phyloP scores from a whole-genome alignment of 1,284 basidiomycete species.

The Kalmanozyma brasiliensis region DNA sequence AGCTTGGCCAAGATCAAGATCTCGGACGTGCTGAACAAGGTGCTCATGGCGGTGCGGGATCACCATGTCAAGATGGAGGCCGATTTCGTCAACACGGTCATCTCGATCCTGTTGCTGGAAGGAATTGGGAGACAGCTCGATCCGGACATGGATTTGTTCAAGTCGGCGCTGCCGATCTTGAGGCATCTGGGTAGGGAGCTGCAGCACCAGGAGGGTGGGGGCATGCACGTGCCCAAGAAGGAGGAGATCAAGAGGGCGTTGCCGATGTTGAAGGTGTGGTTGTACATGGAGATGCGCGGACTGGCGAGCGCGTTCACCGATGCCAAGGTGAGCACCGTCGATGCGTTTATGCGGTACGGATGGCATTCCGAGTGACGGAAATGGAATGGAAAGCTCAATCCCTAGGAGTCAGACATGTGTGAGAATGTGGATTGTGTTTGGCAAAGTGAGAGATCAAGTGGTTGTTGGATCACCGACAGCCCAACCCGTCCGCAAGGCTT shows the following conservation, averaged over 20 bases:
- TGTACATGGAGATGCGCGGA: slow-evolving; percentile 58
- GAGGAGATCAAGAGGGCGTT: slow-evolving; percentile 36
- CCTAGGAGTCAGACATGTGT: no score
- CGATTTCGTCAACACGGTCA: slow-evolving; percentile 97
- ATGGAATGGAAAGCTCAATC: no score
- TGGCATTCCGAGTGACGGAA: slow-evolving; percentile 57
- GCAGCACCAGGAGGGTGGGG: slow-evolving; percentile 32
- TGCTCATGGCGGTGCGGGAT: slow-evolving; percentile 83
- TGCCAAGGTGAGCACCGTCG: slow-evolving; percentile 49
- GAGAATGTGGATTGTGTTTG: background rate
- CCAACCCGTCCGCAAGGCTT: slow-evolving; percentile 14
- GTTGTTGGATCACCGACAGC: background rate
- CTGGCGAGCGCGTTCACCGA: slow-evolving; percentile 45
- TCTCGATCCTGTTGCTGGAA: slow-evolving; percentile 90
- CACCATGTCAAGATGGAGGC: slow-evolving; percentile 99
- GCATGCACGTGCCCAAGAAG: slow-evolving; percentile 35
- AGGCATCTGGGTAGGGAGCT: slow-evolving; percentile 55
- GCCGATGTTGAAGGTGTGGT: slow-evolving; percentile 63
- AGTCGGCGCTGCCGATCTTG: slow-evolving; percentile 62
- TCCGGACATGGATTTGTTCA: slow-evolving; percentile 79
- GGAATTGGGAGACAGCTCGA: slow-evolving; percentile 95
- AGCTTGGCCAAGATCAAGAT: slow-evolving; percentile 95
- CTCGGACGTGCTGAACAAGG: slow-evolving; percentile 88
- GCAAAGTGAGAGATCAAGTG: background rate
- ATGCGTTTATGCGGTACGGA: slow-evolving; percentile 64